These are phyloP conservation scores for Russula sp. DNA, from an alignment of 768 basidiomycete genomes.

Conservation along the genomic window DNA sequence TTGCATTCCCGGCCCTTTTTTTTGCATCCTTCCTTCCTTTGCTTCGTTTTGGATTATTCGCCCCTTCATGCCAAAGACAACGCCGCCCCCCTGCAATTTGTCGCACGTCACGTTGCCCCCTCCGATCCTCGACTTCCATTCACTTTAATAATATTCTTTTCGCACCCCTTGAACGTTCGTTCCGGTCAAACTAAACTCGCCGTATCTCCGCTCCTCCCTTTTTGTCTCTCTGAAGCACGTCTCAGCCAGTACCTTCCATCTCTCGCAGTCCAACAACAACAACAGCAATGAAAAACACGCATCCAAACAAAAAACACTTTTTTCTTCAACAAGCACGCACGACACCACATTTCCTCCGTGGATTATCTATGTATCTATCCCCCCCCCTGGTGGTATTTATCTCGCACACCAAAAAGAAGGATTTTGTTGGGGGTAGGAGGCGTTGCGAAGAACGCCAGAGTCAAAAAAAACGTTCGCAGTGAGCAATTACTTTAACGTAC, in stretches of 20 bases:
- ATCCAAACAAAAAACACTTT: not conserved
- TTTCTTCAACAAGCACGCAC: conserved; percentile 5
- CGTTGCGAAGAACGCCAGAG: not conserved
- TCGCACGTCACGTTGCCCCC: conserved; percentile 4
- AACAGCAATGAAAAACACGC: not conserved
- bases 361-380: conserved; percentile 21
- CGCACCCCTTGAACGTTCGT: not conserved
- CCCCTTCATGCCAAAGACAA: conserved; percentile 14
- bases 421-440: conserved; percentile 1
- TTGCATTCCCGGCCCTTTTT: not conserved
- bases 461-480: conserved; percentile 4
- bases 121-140: conserved; percentile 8
- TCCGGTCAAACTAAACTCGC: not conserved
- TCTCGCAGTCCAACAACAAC: not conserved
- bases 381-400: conserved; percentile 19
- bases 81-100: conserved; percentile 1
- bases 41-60: not conserved
- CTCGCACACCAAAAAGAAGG: conserved; percentile 17
- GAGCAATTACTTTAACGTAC: conserved; percentile 10
- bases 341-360: conserved; percentile 1
- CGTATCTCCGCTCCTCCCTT: not conserved
- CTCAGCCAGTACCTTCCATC: conserved; percentile 1
- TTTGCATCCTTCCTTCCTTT: not conserved
- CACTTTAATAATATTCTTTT: not conserved
- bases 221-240: not conserved